Base-by-base conservation (phyloP, 345 rosid genomes). In the Salix purpurea region DNA sequence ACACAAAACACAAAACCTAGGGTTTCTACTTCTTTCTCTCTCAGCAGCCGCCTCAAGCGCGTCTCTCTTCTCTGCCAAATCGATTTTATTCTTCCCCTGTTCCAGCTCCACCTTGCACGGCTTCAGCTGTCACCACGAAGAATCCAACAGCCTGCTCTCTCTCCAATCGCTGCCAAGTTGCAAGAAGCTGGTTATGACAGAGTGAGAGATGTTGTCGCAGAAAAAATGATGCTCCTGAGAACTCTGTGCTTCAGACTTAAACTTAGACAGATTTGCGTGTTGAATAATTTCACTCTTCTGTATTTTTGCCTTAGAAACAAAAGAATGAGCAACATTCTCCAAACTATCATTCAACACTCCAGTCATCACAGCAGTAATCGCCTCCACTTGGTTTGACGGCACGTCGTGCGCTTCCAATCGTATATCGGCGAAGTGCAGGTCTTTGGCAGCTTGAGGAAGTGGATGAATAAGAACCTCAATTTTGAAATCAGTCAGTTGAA, bases 371-470 rank as follows among this genome's bases (percentile, higher is more conserved):
- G 92, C 84, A 4, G 97, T 94, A 67, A 96, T 93, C 0, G 98
- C 97, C 84, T 94, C 97, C 5, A 97, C 98, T 73, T 96, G 98
- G 82, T 92, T 94, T 0, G 97, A 86, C 7, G 99, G 98, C 50
- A 96, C 90, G 12, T 92, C 97, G 78, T 92, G 90, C 0, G 94
- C 94, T 82, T 96, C 98, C 64, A 96, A 81, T 68, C 95, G 34
- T 32, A 32, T 32, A 3, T 32, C 34, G 34, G 34, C 34, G 34
- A 32, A 32, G 34, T 32, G 34, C 34, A 32, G 34, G 34, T 32
- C 34, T 32, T 32, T 32, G 34, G 34, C 34, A 32, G 34, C 34
- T 32, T 32, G 34, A 32, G 34, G 34, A 32, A 32, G 58, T 19
- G 19, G 58, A 7, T 52, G 58, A 52, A 52, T 52, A 52, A 52